These are phyloP conservation scores for Macrolepiota dolichaula DNA, from an alignment of 768 basidiomycete species.

Conservation along the genomic window DNA sequence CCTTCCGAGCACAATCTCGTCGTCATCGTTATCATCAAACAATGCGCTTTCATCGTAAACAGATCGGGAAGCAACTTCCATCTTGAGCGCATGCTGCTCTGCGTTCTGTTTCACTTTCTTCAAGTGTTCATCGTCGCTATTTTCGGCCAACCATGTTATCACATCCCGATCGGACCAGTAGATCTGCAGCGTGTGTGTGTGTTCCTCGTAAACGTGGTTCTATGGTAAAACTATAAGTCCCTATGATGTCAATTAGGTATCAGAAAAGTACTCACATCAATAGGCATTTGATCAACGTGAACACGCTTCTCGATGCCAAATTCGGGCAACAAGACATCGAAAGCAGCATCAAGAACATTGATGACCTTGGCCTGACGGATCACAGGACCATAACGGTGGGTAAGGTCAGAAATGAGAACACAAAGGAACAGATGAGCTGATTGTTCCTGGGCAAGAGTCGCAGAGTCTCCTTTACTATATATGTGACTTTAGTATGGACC, in stretches of 20 bases:
- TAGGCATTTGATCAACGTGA: slow-evolving; percentile 98
- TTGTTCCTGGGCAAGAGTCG: slow-evolving; percentile 91
- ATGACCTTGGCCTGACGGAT: slow-evolving; percentile 94
- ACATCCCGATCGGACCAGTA: slow-evolving; percentile 97
- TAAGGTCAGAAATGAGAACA: slow-evolving; percentile 90
- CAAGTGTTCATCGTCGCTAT: slow-evolving; percentile 93
- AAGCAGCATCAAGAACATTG: slow-evolving; percentile 95
- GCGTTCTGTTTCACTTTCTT: slow-evolving; percentile 92
- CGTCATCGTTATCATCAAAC: slow-evolving; percentile 81
- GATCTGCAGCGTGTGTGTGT: slow-evolving; percentile 85
- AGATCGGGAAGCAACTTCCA: slow-evolving; percentile 85
- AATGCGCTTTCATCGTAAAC: slow-evolving; percentile 85
- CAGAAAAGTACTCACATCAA: slow-evolving; percentile 61
- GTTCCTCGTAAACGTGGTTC: slow-evolving; percentile 97
- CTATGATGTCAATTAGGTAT: neutral
- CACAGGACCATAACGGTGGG: slow-evolving; percentile 93
- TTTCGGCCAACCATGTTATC: slow-evolving; percentile 91
- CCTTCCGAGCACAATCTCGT: slow-evolving; percentile 78
- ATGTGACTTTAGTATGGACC: slow-evolving; percentile 9
- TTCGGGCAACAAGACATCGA: slow-evolving; percentile 93
- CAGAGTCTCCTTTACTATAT: slow-evolving; percentile 83
- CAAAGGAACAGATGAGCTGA: slow-evolving; percentile 95
- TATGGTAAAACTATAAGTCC: slow-evolving; percentile 23
- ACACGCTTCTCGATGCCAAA: slow-evolving; percentile 99
- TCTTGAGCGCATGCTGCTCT: slow-evolving; percentile 86